These are phyloP conservation scores for Pestalotiopsis sp. DNA, from an alignment of 2,329 filamentous ascomycete species.

Conservation along the genomic window DNA sequence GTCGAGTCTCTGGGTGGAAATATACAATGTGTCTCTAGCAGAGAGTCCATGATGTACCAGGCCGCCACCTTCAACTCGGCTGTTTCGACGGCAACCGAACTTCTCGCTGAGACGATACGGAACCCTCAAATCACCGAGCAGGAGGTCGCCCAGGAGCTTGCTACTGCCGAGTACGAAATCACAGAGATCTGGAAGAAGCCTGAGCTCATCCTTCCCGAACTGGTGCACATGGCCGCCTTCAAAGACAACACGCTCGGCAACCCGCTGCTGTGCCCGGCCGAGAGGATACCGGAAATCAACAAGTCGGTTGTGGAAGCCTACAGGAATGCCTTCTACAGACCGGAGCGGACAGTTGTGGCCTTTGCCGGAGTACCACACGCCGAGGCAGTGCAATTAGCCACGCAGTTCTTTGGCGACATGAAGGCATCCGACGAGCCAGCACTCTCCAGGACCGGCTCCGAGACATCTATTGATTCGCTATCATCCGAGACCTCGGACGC, in stretches of 20 bases:
- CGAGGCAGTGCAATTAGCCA: slow-evolving; percentile 76
- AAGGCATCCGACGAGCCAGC: slow-evolving; percentile 51
- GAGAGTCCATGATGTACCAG: slow-evolving; percentile 98
- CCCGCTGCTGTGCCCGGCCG: slow-evolving; percentile 86
- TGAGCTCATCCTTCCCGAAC: slow-evolving; percentile 90
- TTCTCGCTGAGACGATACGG: slow-evolving; percentile 93
- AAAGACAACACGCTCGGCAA: slow-evolving; percentile 96
- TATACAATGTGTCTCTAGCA: slow-evolving; percentile 93
- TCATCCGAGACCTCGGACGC: slow-evolving; percentile 35
- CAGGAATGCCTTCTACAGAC: slow-evolving; percentile 80
- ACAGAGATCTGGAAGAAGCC: slow-evolving; percentile 97
- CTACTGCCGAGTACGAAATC: slow-evolving; percentile 94
- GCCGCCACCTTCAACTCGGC: slow-evolving; percentile 95
- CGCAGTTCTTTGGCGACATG: slow-evolving; percentile 94
- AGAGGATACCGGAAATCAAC: slow-evolving; percentile 77
- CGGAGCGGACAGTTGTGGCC: slow-evolving; percentile 90
- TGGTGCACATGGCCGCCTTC: slow-evolving; percentile 94
- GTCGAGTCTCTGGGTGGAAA: slow-evolving; percentile 91
- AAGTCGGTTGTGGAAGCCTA: slow-evolving; percentile 76
- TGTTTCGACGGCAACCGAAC: slow-evolving; percentile 77
- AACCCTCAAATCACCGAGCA: slow-evolving; percentile 82
- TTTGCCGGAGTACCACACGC: slow-evolving; percentile 89
- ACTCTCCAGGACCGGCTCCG: slow-evolving; percentile 59
- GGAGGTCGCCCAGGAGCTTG: slow-evolving; percentile 84
- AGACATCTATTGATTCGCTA: slow-evolving; percentile 53